These are phyloP conservation scores for Flaveria ramosissima DNA, from an alignment of 129 eudicot genomes.

Conservation along the genomic window DNA sequence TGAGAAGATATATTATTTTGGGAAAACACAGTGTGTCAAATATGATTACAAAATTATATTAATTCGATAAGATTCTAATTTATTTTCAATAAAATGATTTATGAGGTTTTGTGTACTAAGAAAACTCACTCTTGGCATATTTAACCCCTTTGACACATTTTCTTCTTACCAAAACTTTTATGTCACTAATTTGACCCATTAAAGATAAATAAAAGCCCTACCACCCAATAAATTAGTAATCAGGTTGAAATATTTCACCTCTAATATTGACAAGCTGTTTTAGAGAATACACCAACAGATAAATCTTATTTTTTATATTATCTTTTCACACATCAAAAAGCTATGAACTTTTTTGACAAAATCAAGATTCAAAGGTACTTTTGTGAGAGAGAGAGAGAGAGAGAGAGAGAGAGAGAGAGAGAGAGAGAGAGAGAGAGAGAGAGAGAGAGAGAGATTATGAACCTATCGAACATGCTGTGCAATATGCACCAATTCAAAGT, in stretches of 20 bases:
- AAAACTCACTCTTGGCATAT: not conserved
- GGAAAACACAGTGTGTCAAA: not conserved
- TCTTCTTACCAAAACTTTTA: not conserved
- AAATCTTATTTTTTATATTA: not conserved
- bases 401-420: constrained; percentile 26
- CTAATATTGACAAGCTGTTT: not conserved
- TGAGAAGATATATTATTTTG: not conserved
- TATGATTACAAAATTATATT: not conserved
- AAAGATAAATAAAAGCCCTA: not conserved
- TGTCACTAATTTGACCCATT: not conserved
- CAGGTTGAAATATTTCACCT: too few species aligned
- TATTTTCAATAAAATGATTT: not conserved
- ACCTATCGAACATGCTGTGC: constrained; percentile 99
- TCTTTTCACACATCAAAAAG: not conserved
- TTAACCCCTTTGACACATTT: not conserved
- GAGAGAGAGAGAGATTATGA: constrained; percentile 24
- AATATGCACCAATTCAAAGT: constrained; percentile 89
- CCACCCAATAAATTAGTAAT: too few species aligned
- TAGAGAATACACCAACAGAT: not conserved
- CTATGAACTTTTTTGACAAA: too few species aligned
- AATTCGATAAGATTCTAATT: not conserved
- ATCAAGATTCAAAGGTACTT: not conserved
- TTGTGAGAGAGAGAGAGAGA: constrained; percentile 13
- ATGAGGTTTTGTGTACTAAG: not conserved
- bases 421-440: constrained; percentile 22